A percentile compares a stretch with the other conserved stretches of the same genome.
Evolutionary conservation across 2,329 filamentous ascomycete species (phyloP).

Genomic region (Monosporascus ibericus): DNA sequence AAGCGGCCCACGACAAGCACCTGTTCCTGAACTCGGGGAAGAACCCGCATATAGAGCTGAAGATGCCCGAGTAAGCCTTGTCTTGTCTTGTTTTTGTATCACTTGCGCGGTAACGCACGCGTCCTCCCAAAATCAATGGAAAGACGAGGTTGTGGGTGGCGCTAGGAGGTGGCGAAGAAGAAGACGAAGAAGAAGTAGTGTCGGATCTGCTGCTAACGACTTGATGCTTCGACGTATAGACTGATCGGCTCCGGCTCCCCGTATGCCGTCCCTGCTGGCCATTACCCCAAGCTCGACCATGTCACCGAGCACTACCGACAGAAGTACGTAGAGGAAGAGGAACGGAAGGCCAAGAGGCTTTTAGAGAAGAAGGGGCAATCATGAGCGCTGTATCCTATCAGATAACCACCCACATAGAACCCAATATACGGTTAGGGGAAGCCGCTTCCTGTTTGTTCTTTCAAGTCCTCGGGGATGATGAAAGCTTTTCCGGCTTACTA

Average conservation of each 20-base stretch:
- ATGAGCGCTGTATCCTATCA: too few species aligned
- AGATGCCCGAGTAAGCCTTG: slow-evolving; percentile 51
- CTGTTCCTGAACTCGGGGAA: slow-evolving; percentile 42
- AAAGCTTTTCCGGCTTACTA: too few species aligned
- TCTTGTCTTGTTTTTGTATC: background rate
- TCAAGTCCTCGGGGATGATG: too few species aligned
- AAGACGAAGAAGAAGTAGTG: too few species aligned
- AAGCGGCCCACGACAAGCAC: slow-evolving; percentile 52
- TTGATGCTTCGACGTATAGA: slow-evolving; percentile 26
- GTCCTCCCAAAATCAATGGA: too few species aligned
- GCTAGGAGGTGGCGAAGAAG: too few species aligned
- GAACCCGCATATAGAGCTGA: slow-evolving; percentile 44
- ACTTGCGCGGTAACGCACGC: too few species aligned
- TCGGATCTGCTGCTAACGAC: background rate
- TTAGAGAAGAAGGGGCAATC: slow-evolving; percentile 27
- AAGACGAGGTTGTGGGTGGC: too few species aligned
- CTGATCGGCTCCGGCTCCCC: slow-evolving; percentile 43
- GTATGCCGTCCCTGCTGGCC: slow-evolving; percentile 50
- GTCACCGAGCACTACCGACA: slow-evolving; percentile 52
- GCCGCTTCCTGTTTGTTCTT: too few species aligned
- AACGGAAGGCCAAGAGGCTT: slow-evolving; percentile 46
- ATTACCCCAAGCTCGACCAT: slow-evolving; percentile 47
- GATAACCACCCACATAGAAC: too few species aligned
- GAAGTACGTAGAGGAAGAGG: slow-evolving; percentile 48
- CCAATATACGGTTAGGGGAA: too few species aligned